A percentile compares a stretch with the other conserved stretches of the same genome.
Conservation (phyloP, 2,329 filamentous ascomycete species). For the Metarhizium humberi region DNA sequence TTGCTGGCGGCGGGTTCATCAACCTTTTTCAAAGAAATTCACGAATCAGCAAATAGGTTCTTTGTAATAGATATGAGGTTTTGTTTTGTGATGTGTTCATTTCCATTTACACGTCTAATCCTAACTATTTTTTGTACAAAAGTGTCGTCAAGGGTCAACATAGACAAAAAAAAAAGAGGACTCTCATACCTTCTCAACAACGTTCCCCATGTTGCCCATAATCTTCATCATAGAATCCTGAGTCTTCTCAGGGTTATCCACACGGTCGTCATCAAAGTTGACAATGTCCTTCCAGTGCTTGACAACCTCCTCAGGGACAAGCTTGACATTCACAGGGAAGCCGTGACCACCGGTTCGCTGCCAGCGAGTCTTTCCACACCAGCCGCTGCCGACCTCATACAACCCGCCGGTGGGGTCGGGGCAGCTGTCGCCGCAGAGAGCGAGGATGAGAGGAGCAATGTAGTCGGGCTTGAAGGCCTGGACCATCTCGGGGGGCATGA, state of each 20-base stretch:
- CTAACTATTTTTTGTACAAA: conserved; percentile 11
- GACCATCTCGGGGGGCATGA: conserved; percentile 94
- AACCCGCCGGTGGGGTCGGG: conserved; percentile 78
- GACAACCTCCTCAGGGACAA: conserved; percentile 77
- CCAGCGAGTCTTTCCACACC: conserved; percentile 88
- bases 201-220: conserved; percentile 78
- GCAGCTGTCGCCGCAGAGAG: conserved; percentile 76
- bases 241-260: conserved; percentile 75
- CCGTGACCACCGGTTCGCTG: conserved; percentile 82
- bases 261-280: conserved; percentile 79
- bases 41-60: conserved; percentile 12
- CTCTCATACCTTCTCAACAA: conserved; percentile 52
- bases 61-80: neutral
- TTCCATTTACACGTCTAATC: conserved; percentile 8
- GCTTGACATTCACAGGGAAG: conserved; percentile 77
- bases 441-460: conserved; percentile 84
- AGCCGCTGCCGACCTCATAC: conserved; percentile 92
- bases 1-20: conserved; percentile 34
- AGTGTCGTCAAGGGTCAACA: neutral
- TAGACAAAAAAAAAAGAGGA: conserved; percentile 9
- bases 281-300: conserved; percentile 69
- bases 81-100: neutral
- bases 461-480: conserved; percentile 99
- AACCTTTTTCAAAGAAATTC: conserved; percentile 12
- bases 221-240: conserved; percentile 69